Evolutionary conservation across 768 basidiomycete genomes (phyloP).

Genomic region (Mycena kentingensis): DNA sequence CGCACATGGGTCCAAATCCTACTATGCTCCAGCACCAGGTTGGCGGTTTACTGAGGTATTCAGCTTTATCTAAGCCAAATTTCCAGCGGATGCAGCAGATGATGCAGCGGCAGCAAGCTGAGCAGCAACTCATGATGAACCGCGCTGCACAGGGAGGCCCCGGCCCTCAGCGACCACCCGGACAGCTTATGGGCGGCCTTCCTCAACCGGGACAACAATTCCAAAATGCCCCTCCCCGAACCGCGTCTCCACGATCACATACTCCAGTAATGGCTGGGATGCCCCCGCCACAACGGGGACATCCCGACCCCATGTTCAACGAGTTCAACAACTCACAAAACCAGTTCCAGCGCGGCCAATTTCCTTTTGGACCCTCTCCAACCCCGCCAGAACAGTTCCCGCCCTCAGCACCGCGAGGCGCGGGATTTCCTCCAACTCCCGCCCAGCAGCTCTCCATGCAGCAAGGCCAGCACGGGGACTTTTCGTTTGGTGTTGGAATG

Average conservation of each 20-base stretch:
- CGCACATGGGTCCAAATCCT: conserved; percentile 22
- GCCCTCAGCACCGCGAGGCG: conserved; percentile 40
- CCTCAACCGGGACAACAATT: conserved; percentile 39
- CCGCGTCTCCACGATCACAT: conserved; percentile 46
- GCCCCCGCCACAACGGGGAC: conserved; percentile 40
- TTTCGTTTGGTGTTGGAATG: conserved; percentile 35
- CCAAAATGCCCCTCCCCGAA: conserved; percentile 37
- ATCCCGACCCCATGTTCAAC: conserved; percentile 51
- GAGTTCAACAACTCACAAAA: conserved; percentile 39
- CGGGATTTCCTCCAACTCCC: conserved; percentile 55
- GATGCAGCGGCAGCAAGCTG: conserved; percentile 30
- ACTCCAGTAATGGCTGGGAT: conserved; percentile 42
- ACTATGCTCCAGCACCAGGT: conserved; percentile 28
- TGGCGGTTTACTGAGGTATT: background rate
- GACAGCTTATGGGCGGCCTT: conserved; percentile 52
- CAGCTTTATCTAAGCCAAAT: background rate
- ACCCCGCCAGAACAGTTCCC: conserved; percentile 48
- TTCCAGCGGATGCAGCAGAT: conserved; percentile 5
- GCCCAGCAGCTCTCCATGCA: conserved; percentile 66
- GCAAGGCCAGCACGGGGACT: conserved; percentile 39
- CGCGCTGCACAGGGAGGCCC: conserved; percentile 28
- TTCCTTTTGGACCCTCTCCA: conserved; percentile 47
- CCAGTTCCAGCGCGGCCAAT: conserved; percentile 38
- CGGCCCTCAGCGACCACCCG: conserved; percentile 28
- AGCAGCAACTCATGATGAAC: conserved; percentile 34